Evolutionary conservation across 768 basidiomycete genomes (phyloP).

Genomic region (Grammothele lineata): DNA sequence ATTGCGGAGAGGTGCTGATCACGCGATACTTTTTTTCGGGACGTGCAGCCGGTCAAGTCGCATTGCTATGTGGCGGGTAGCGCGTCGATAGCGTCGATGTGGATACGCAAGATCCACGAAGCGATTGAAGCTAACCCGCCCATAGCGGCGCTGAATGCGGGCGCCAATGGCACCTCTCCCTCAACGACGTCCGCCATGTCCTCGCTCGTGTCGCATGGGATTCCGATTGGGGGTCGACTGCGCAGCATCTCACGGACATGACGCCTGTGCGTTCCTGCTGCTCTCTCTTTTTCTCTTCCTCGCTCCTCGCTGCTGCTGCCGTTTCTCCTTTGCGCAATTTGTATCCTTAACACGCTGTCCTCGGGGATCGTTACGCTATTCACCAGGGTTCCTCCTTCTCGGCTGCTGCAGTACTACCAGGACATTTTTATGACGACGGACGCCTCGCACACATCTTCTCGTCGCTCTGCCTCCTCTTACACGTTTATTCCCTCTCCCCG

Average conservation of each 20-base stretch:
- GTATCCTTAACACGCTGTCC: conserved; percentile 10
- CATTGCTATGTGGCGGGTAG: conserved; percentile 25
- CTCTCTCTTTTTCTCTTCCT: neutral
- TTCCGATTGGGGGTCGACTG: conserved; percentile 6
- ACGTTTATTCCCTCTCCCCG: too few species aligned
- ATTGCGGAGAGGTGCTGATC: conserved; percentile 2
- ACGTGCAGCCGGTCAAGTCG: conserved; percentile 41
- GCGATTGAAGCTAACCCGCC: conserved; percentile 18
- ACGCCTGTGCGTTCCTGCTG: neutral
- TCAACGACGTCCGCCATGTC: neutral
- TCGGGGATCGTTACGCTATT: conserved; percentile 5
- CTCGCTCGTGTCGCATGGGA: neutral
- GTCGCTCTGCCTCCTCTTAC: too few species aligned
- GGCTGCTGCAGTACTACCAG: neutral
- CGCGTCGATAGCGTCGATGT: conserved; percentile 23
- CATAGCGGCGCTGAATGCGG: neutral
- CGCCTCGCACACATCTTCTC: too few species aligned
- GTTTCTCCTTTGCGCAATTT: conserved; percentile 1
- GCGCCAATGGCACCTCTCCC: neutral
- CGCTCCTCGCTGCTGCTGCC: neutral
- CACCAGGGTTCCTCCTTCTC: neutral
- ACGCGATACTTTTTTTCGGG: neutral
- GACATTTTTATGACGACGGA: too few species aligned
- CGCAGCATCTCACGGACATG: conserved; percentile 16
- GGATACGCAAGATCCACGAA: conserved; percentile 31